A percentile compares a stretch with the other conserved stretches of the same genome.
Conservation (phyloP, 257 asterid species). For the Marsdenia floribunda region DNA sequence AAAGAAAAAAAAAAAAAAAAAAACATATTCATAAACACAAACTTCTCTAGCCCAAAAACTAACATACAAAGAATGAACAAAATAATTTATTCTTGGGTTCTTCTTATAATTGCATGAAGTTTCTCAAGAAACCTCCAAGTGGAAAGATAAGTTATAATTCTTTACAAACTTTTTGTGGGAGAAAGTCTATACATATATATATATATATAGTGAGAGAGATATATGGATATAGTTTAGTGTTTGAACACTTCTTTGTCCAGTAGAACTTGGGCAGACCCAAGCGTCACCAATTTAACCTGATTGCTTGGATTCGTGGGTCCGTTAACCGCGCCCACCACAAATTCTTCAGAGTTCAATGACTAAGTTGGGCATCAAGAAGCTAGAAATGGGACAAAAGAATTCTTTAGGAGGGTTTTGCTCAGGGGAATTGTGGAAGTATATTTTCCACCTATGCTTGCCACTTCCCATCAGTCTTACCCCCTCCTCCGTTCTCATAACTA, state of each 20-base stretch:
- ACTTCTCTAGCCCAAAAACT: not conserved
- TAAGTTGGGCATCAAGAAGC: conserved; percentile 79
- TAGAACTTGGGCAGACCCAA: conserved; percentile 59
- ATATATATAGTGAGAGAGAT: not conserved
- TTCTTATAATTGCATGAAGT: not conserved
- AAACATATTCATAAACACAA: not conserved
- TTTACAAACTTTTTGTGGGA: not conserved
- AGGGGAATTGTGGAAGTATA: conserved; percentile 56
- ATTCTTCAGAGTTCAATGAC: conserved; percentile 68
- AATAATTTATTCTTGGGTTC: not conserved
- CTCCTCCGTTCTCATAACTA: not conserved
- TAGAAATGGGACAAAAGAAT: conserved; percentile 70
- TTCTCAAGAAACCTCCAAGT: conserved; percentile 7
- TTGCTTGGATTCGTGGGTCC: conserved; percentile 51
- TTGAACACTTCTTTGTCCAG: conserved; percentile 29
- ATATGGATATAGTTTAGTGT: not conserved
- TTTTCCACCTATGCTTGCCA: conserved; percentile 63
- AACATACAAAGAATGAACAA: not conserved
- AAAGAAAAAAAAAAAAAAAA: no score
- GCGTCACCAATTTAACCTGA: conserved; percentile 68
- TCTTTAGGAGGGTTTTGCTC: conserved; percentile 43
- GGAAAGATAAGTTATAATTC: not conserved
- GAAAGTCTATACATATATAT: not conserved
- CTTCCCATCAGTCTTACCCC: conserved; percentile 25
- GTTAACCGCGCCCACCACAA: conserved; percentile 30